Conservation (phyloP, 2,329 filamentous ascomycete species). For the Xylaria sp. region DNA sequence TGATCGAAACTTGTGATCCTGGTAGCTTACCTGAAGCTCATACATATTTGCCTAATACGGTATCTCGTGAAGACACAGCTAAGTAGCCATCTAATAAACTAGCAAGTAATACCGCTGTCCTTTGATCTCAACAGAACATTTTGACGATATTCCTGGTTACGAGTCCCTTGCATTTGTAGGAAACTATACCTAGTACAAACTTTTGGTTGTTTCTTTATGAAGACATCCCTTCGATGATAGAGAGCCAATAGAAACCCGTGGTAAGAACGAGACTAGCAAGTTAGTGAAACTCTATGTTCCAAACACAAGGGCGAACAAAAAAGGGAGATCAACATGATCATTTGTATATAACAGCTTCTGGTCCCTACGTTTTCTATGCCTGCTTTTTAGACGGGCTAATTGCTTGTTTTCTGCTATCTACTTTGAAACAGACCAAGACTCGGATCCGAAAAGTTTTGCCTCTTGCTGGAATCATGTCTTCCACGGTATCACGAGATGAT, state of each 20-base stretch:
- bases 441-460: no score
- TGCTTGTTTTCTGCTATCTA: conserved; percentile 1
- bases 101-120: not conserved
- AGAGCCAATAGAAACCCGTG: not conserved
- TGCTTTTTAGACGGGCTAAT: not conserved
- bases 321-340: not conserved
- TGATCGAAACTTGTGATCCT: not conserved
- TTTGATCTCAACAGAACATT: no score
- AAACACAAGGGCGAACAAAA: not conserved
- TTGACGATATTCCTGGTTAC: no score
- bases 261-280: no score
- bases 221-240: not conserved
- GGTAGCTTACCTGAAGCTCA: not conserved
- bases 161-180: no score
- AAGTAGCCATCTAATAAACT: not conserved
- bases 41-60: not conserved
- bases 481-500: not conserved
- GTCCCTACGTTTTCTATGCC: not conserved
- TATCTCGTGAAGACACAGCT: not conserved
- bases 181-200: no score
- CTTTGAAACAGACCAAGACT: not conserved
- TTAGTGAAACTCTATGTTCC: no score
- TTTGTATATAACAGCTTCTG: not conserved
- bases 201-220: not conserved
- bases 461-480: not conserved